phyloP scores from a whole-genome alignment of 441 rosid genomes.

The Bruguiera hainesii region DNA sequence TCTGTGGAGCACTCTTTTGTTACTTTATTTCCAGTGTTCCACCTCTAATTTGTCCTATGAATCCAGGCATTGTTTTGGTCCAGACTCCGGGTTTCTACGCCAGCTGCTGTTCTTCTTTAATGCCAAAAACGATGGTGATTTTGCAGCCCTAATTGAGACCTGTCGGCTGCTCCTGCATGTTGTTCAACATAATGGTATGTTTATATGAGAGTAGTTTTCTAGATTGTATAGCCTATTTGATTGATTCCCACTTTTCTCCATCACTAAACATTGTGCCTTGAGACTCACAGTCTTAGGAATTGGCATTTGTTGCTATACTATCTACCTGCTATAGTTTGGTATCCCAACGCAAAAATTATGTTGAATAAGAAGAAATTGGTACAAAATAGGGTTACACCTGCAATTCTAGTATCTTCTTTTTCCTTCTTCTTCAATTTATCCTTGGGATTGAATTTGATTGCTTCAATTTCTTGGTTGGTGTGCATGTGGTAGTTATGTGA shows the following conservation, averaged over 20 bases:
- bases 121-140: constrained; percentile 55
- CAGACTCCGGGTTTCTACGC: constrained; percentile 73
- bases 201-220: not conserved
- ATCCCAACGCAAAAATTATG: not conserved
- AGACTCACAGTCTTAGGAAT: not conserved
- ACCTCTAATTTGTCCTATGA: constrained; percentile 18
- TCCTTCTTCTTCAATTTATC: not conserved
- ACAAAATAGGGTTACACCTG: not conserved
- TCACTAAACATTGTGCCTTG: not conserved
- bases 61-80: constrained; percentile 83
- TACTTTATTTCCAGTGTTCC: not conserved
- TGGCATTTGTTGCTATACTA: not conserved
- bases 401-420: not conserved
- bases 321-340: not conserved
- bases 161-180: constrained; percentile 57
- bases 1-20: no score
- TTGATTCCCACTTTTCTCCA: not conserved
- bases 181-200: constrained; percentile 56
- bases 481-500: not conserved
- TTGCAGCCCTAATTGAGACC: constrained; percentile 59
- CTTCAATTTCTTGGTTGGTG: not conserved
- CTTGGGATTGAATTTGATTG: constrained; percentile 1
- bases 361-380: not conserved
- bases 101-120: constrained; percentile 76
- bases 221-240: constrained; percentile 10